Conservation (phyloP, 2,329 filamentous ascomycete genomes). For the Nectriaceae sp. region DNA sequence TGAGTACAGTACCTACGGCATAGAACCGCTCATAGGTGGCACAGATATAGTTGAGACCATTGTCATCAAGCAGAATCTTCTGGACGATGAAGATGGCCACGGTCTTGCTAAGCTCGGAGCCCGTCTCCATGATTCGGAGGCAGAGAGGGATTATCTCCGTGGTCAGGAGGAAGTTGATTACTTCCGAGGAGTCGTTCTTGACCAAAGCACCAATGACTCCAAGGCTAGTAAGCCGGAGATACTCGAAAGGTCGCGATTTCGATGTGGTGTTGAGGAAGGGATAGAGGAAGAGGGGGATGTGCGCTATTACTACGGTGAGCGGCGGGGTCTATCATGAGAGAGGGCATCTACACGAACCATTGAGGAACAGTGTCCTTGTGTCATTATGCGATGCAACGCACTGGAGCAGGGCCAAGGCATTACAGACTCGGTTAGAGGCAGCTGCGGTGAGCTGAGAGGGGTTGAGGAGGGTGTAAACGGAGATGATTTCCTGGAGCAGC, state of each 20-base stretch:
- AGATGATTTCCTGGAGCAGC: slow-evolving; percentile 96
- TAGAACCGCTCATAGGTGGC: slow-evolving; percentile 99
- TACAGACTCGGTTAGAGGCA: slow-evolving; percentile 97
- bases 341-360: slow-evolving; percentile 60
- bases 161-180: slow-evolving; percentile 97
- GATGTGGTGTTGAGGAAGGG: slow-evolving; percentile 98
- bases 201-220: slow-evolving; percentile 96
- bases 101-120: slow-evolving; percentile 96
- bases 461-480: slow-evolving; percentile 94
- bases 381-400: slow-evolving; percentile 98
- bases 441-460: slow-evolving; percentile 95
- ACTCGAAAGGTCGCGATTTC: slow-evolving; percentile 96
- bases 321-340: slow-evolving; percentile 19
- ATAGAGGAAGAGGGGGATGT: slow-evolving; percentile 96
- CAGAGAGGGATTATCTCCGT: slow-evolving; percentile 98
- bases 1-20: slow-evolving; percentile 93
- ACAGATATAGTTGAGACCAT: slow-evolving; percentile 96
- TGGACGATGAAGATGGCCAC: slow-evolving; percentile 99
- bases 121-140: slow-evolving; percentile 98
- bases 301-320: slow-evolving; percentile 57
- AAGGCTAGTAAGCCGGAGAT: slow-evolving; percentile 90
- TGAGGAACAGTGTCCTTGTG: slow-evolving; percentile 89
- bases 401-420: slow-evolving; percentile 91
- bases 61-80: slow-evolving; percentile 96
- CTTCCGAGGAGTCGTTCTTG: slow-evolving; percentile 97